Percentiles rank a stretch among this genome's conserved stretches.
These are phyloP conservation scores for Mycosphaerella arachidis DNA, from an alignment of 2,329 filamentous ascomycete genomes.

Conservation along the genomic window DNA sequence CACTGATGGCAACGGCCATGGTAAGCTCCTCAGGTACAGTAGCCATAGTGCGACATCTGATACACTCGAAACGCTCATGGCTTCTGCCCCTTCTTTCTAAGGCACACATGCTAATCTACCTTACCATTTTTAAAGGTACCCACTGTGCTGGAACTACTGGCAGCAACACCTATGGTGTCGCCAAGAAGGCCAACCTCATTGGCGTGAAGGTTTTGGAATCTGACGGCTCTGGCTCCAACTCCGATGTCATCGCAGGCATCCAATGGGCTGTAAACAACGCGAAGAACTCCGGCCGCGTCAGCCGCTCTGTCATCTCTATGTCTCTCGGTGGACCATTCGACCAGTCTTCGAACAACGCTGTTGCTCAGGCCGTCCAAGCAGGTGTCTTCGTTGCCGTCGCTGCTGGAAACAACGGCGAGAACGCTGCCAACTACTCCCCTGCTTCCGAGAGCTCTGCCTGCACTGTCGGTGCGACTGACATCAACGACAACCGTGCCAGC, in stretches of 20 bases:
- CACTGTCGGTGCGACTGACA: constrained; percentile 36
- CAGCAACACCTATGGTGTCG: constrained; percentile 14
- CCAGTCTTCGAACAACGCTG: constrained; percentile 36
- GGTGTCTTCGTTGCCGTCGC: constrained; percentile 39
- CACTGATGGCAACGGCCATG: constrained; percentile 55
- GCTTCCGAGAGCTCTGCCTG: constrained; percentile 31
- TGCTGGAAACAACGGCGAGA: constrained; percentile 33
- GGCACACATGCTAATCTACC: no score
- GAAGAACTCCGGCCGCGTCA: constrained; percentile 72
- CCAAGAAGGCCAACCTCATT: constrained; percentile 41
- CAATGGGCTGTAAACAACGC: constrained; percentile 49
- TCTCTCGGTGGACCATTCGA: constrained; percentile 39
- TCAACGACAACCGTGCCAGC: constrained; percentile 30
- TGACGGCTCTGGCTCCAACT: constrained; percentile 41
- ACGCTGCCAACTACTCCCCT: constrained; percentile 31
- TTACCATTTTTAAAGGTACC: not conserved
- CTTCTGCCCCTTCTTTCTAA: no score
- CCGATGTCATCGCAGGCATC: constrained; percentile 45
- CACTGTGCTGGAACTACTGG: not conserved
- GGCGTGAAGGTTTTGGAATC: constrained; percentile 49
- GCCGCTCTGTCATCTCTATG: constrained; percentile 33
- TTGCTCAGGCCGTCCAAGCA: constrained; percentile 33
- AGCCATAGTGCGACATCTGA: no score
- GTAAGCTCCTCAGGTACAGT: no score
- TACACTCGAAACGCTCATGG: no score